Evolutionary conservation across 805 yeast species (phyloP).

Genomic region (Cephaloascus albidus): DNA sequence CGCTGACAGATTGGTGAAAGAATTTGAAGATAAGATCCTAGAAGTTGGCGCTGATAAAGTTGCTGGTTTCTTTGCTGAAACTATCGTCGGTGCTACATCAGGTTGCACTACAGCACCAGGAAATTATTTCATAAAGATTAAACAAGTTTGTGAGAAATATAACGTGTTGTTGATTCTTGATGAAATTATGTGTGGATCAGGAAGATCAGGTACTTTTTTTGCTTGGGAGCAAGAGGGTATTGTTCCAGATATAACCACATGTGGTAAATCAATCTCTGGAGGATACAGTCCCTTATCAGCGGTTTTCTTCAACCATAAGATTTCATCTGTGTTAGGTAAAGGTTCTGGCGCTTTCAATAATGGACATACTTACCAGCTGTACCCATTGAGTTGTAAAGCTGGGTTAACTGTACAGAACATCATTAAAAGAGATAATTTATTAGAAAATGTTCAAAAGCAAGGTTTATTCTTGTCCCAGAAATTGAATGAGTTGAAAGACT

Average conservation of each 20-base stretch:
- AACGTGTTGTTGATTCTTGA: slow-evolving; percentile 41
- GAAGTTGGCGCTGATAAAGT: slow-evolving; percentile 34
- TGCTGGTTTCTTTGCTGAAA: slow-evolving; percentile 33
- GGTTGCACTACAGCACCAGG: slow-evolving; percentile 27
- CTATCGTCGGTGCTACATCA: slow-evolving; percentile 36
- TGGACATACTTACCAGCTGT: slow-evolving; percentile 44
- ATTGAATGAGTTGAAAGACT: slow-evolving; percentile 22
- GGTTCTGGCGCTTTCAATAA: slow-evolving; percentile 33
- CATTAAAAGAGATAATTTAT: slow-evolving; percentile 13
- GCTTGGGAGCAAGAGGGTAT: slow-evolving; percentile 36
- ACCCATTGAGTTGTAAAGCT: slow-evolving; percentile 35
- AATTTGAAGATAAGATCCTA: slow-evolving; percentile 30
- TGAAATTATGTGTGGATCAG: slow-evolving; percentile 52
- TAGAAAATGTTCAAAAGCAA: slow-evolving; percentile 30
- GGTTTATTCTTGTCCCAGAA: slow-evolving; percentile 32
- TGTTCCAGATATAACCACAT: slow-evolving; percentile 39
- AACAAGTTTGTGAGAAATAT: slow-evolving; percentile 40
- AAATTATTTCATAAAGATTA: slow-evolving; percentile 36
- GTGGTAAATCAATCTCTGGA: slow-evolving; percentile 40
- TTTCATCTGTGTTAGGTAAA: slow-evolving; percentile 22
- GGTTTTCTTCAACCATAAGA: slow-evolving; percentile 28
- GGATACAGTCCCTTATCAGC: slow-evolving; percentile 44
- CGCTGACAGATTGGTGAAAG: slow-evolving; percentile 23
- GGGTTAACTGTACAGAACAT: slow-evolving; percentile 32
- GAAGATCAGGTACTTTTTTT: slow-evolving; percentile 38